Conservation (phyloP, 2,329 filamentous ascomycete genomes). For the Fusarium camptoceras region DNA sequence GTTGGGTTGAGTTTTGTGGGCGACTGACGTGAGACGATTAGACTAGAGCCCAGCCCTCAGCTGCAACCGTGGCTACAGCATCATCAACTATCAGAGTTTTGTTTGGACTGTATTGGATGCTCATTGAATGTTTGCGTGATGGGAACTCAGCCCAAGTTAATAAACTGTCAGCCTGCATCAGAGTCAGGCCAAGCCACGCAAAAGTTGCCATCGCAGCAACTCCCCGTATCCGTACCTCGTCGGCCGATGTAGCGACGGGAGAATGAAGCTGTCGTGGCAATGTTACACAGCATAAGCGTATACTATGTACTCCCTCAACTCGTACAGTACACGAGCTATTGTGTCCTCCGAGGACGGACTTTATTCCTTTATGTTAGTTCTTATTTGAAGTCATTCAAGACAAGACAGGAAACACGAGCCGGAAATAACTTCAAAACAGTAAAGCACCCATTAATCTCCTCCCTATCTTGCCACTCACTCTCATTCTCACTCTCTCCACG, state of each 20-base stretch:
- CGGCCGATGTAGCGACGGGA: slow-evolving; percentile 13
- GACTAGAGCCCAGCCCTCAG: slow-evolving; percentile 20
- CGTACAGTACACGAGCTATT: slow-evolving; percentile 16
- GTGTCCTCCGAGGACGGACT: neutral
- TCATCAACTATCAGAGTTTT: neutral
- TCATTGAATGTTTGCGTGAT: slow-evolving; percentile 19
- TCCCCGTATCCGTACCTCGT: slow-evolving; percentile 23
- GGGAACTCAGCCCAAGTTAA: slow-evolving; percentile 1
- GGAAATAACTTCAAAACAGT: slow-evolving; percentile 15
- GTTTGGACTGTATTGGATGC: neutral
- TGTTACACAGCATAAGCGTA: slow-evolving; percentile 17
- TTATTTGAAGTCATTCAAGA: neutral
- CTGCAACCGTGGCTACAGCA: slow-evolving; percentile 19
- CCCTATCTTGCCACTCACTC: neutral
- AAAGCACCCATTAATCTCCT: slow-evolving; percentile 6
- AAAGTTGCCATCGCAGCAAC: neutral
- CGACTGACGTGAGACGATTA: slow-evolving; percentile 38
- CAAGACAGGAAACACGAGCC: slow-evolving; percentile 6
- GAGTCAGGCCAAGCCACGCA: slow-evolving; percentile 13
- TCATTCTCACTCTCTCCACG: slow-evolving; percentile 8
- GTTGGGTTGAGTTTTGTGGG: slow-evolving; percentile 1
- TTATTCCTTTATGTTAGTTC: neutral
- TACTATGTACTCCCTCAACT: slow-evolving; percentile 1
- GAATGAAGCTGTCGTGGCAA: slow-evolving; percentile 23
- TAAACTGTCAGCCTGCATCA: slow-evolving; percentile 25